Evolutionary conservation across 305 asterid genomes (phyloP).

Genomic region (Coffea humblotiana): DNA sequence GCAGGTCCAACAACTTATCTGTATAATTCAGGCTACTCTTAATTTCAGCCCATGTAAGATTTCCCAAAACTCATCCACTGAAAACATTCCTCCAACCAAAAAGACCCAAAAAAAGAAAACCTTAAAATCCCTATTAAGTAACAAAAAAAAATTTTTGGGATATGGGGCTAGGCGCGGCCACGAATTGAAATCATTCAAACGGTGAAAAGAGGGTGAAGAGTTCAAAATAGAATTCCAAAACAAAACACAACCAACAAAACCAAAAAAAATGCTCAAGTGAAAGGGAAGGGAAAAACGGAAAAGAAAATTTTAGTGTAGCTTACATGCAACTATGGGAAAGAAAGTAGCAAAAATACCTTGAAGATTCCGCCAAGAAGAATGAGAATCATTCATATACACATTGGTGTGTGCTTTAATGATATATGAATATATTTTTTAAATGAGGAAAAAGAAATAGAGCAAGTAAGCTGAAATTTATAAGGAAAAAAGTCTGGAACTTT

Average conservation of each 20-base stretch:
- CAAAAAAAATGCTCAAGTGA: neutral
- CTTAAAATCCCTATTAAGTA: neutral
- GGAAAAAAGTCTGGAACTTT: neutral
- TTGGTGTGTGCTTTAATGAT: neutral
- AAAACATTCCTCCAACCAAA: neutral
- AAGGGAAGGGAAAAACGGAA: neutral
- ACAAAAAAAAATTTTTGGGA: neutral
- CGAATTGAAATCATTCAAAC: neutral
- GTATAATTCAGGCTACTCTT: neutral
- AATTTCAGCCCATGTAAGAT: neutral
- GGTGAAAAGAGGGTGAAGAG: neutral
- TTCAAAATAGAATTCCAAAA: neutral
- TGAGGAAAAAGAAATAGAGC: neutral
- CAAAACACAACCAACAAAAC: no score
- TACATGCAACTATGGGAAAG: neutral
- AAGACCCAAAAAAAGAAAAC: neutral
- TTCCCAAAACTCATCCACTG: neutral
- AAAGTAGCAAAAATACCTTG: constrained; percentile 6
- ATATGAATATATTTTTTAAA: neutral
- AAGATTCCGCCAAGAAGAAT: constrained; percentile 17
- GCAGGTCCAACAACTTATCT: constrained; percentile 10
- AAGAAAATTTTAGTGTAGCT: neutral
- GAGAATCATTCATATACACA: constrained; percentile 1
- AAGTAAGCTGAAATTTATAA: neutral
- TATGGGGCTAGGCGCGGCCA: neutral